Evolutionary conservation across 2,329 filamentous ascomycete genomes (phyloP).

Genomic region (Sclerotinia trifoliorum): DNA sequence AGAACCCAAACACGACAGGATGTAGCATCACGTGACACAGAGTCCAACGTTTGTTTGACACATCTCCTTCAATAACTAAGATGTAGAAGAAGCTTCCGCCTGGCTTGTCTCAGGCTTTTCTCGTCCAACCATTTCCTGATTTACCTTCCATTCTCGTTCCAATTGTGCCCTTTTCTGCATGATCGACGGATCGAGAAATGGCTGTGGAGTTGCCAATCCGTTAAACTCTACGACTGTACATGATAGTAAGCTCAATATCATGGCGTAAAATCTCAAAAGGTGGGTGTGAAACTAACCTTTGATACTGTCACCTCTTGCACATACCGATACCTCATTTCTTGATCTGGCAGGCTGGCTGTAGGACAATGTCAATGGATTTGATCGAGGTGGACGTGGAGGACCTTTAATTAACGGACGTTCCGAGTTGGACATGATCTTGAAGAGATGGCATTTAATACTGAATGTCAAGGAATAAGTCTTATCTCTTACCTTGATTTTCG

Average conservation of each 20-base stretch:
- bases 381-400: slow-evolving; percentile 27
- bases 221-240: slow-evolving; percentile 31
- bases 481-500: not conserved
- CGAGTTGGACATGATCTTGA: not conserved
- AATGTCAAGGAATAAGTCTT: too few species aligned
- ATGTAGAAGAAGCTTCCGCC: not conserved
- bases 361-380: slow-evolving; percentile 23
- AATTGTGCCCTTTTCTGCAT: slow-evolving; percentile 28
- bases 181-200: slow-evolving; percentile 36
- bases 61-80: not conserved
- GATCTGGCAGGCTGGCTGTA: slow-evolving; percentile 30
- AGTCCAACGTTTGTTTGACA: not conserved
- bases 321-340: slow-evolving; percentile 27
- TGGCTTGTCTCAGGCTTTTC: slow-evolving; percentile 8
- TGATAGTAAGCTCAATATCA: not conserved
- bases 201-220: slow-evolving; percentile 31
- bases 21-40: not conserved
- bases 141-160: slow-evolving; percentile 27
- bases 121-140: slow-evolving; percentile 24
- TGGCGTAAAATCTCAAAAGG: too few species aligned
- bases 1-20: not conserved
- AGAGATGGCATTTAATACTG: not conserved
- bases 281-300: not conserved
- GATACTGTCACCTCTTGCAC: too few species aligned
- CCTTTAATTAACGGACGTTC: slow-evolving; percentile 29